phyloP scores from a whole-genome alignment of 306 rosid species.

The Ormosia semicastrata region DNA sequence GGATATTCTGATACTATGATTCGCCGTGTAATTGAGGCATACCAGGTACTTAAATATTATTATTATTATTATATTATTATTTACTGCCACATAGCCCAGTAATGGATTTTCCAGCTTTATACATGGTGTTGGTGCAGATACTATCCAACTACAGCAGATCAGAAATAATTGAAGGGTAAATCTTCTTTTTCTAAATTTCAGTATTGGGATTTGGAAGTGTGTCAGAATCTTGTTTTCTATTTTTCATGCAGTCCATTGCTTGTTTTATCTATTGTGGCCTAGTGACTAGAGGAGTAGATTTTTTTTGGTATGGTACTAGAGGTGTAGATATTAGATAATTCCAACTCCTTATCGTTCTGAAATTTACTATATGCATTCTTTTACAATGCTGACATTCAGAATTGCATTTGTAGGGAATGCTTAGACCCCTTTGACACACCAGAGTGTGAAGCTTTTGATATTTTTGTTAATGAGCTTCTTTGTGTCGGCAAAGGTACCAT shows the following conservation, averaged over 20 bases:
- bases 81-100: background rate
- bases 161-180: slow-evolving; percentile 71
- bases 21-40: slow-evolving; percentile 86
- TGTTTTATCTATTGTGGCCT: background rate
- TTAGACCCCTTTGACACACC: slow-evolving; percentile 89
- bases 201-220: background rate
- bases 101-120: background rate
- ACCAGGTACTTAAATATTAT: slow-evolving; percentile 29
- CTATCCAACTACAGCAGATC: slow-evolving; percentile 67
- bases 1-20: slow-evolving; percentile 62
- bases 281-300: background rate
- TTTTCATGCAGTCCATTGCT: background rate
- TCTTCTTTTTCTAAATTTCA: background rate
- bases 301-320: too few relatives aligned
- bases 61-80: background rate
- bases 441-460: slow-evolving; percentile 87
- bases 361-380: background rate
- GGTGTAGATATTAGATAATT: background rate
- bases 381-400: slow-evolving; percentile 13
- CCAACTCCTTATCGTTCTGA: background rate
- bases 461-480: slow-evolving; percentile 75
- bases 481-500: slow-evolving; percentile 80
- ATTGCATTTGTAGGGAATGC: slow-evolving; percentile 64
- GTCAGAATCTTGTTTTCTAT: background rate
- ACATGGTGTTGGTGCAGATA: slow-evolving; percentile 51